Percentiles rank a stretch among this genome's conserved stretches.
These are phyloP conservation scores for Chlamydomonas applanata DNA, from an alignment of 139 green algal genomes.

Conservation along the genomic window DNA sequence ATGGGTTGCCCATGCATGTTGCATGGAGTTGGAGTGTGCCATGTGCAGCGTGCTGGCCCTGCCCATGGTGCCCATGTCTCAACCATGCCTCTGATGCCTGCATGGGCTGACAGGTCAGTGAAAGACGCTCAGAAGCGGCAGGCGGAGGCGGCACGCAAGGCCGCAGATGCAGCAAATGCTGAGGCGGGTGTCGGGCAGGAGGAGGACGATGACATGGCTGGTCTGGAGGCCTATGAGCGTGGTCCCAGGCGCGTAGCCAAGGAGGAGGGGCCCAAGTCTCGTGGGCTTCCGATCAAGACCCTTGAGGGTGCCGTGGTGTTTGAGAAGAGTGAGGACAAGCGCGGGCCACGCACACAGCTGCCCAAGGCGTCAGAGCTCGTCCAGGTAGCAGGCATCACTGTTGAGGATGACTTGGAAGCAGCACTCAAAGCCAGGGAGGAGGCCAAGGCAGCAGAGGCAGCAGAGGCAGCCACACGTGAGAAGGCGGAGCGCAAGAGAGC, in stretches of 20 bases:
- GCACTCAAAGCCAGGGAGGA: constrained; percentile 24
- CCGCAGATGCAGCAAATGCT: background rate
- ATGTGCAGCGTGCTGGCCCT: no score
- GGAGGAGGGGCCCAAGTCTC: constrained; percentile 2
- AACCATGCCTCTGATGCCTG: no score
- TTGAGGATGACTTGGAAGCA: constrained; percentile 50
- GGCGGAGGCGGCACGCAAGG: background rate
- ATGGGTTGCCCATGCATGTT: background rate
- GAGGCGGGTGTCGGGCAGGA: background rate
- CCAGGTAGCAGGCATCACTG: constrained; percentile 47
- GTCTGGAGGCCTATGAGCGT: constrained; percentile 15
- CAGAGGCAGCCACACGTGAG: background rate
- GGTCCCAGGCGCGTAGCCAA: constrained; percentile 5
- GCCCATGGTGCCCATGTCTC: no score
- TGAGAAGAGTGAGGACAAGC: constrained; percentile 15
- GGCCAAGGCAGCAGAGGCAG: constrained; percentile 5
- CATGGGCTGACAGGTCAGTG: constrained; percentile 25
- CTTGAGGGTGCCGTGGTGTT: constrained; percentile 48
- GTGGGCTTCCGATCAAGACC: constrained; percentile 58
- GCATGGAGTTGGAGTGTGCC: background rate
- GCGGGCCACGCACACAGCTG: background rate
- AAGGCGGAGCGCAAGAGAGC: background rate
- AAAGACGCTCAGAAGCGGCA: constrained; percentile 15
- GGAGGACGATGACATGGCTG: constrained; percentile 7
- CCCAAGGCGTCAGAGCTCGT: background rate